These are phyloP conservation scores for Rauvolfia tetraphylla DNA, from an alignment of 257 asterid genomes.

Conservation along the genomic window DNA sequence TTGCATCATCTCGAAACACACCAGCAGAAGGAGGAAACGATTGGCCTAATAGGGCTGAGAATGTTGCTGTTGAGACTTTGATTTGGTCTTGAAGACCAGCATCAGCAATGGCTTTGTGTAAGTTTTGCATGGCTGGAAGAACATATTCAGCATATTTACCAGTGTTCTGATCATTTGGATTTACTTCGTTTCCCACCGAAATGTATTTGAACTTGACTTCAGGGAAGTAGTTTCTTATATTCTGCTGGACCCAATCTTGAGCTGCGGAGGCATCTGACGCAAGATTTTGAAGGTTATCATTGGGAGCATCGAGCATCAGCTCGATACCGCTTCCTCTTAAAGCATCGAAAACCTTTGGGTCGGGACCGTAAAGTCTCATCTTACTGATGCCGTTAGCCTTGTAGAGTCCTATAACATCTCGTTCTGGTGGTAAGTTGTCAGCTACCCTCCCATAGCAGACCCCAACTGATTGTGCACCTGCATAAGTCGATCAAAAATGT, in stretches of 20 bases:
- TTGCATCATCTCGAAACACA: constrained; percentile 3
- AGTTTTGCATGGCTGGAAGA: constrained; percentile 31
- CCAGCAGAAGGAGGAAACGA: constrained; percentile 34
- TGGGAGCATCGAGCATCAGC: constrained; percentile 29
- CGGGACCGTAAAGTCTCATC: constrained; percentile 28
- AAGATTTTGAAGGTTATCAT: constrained; percentile 23
- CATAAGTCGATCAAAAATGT: too few relatives aligned
- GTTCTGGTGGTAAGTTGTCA: constrained; percentile 28
- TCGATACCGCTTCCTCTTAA: constrained; percentile 29
- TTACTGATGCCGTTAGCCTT: constrained; percentile 19
- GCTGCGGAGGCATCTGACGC: constrained; percentile 15
- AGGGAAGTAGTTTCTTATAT: constrained; percentile 5
- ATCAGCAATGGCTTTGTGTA: constrained; percentile 12
- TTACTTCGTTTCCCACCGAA: constrained; percentile 39
- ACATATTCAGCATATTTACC: background rate
- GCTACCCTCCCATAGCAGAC: constrained; percentile 33
- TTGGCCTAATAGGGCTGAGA: constrained; percentile 11
- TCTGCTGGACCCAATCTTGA: constrained; percentile 31
- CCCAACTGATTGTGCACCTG: constrained; percentile 25
- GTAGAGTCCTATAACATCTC: constrained; percentile 30
- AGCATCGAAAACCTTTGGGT: constrained; percentile 20
- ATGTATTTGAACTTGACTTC: constrained; percentile 33
- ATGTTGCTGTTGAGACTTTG: constrained; percentile 35
- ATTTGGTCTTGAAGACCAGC: constrained; percentile 19
- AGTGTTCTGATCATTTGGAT: background rate